Conservation (phyloP, 305 asterid species). For the Solanum hybrid region DNA sequence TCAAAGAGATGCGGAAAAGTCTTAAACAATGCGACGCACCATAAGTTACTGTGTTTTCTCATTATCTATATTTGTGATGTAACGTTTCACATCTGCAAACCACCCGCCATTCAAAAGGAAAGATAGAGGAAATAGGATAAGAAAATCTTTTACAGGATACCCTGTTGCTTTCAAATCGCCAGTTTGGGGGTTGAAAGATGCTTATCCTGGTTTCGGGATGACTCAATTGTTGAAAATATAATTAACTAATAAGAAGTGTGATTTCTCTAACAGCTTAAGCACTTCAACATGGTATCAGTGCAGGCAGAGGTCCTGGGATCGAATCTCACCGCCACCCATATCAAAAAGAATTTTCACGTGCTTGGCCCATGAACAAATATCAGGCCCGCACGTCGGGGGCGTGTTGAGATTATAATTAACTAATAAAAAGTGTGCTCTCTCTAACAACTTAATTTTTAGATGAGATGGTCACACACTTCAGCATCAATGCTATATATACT, state of each 20-base stretch:
- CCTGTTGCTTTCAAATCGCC: neutral
- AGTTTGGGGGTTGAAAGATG: neutral
- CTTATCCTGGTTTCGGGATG: neutral
- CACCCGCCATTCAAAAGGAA: neutral
- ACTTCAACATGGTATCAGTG: neutral
- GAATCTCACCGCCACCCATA: neutral
- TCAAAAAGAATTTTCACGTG: neutral
- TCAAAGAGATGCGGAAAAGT: neutral
- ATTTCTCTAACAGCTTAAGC: neutral
- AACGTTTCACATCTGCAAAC: neutral
- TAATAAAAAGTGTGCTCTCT: neutral
- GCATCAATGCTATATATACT: neutral
- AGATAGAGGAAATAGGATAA: neutral
- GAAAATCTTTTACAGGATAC: neutral
- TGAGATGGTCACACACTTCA: neutral
- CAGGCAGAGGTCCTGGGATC: neutral
- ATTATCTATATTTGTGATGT: neutral
- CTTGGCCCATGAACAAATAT: neutral
- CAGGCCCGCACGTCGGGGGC: neutral
- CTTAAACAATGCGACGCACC: neutral
- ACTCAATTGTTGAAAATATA: neutral
- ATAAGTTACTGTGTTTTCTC: neutral
- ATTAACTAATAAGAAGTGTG: neutral
- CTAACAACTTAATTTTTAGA: neutral
- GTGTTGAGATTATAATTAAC: neutral